A percentile compares a stretch with the other conserved stretches of the same genome.
Evolutionary conservation across 352 stramenopile species (phyloP).

Genomic region (Nannochloropsis limnetica): DNA sequence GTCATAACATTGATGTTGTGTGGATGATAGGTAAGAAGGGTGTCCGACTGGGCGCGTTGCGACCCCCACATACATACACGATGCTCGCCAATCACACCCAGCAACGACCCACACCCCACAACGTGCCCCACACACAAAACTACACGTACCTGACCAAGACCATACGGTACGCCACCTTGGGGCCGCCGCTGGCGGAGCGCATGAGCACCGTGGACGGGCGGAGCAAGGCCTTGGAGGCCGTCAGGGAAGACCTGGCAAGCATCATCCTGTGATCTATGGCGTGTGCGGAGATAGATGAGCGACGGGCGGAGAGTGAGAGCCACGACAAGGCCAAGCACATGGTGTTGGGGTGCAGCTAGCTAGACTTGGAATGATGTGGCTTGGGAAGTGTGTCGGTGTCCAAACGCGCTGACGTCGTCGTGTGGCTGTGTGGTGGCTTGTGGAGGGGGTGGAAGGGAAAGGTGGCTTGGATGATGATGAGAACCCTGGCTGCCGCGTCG

Average conservation of each 20-base stretch:
- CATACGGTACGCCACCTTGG: neutral
- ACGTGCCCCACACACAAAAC: neutral
- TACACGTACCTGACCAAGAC: constrained; percentile 17
- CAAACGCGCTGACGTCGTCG: neutral
- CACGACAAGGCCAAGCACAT: neutral
- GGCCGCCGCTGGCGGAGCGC: neutral
- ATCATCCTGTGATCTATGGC: neutral
- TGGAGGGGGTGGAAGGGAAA: neutral
- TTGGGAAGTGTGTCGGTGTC: neutral
- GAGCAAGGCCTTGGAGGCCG: neutral
- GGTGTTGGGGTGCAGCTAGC: neutral
- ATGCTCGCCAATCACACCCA: neutral
- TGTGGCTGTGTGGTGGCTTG: neutral
- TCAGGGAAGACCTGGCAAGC: neutral
- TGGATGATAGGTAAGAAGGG: neutral
- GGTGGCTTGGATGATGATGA: neutral
- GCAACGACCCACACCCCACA: neutral
- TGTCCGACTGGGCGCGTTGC: neutral
- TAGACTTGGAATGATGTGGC: neutral
- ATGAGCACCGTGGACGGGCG: neutral
- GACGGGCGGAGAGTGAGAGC: neutral
- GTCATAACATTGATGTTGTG: neutral
- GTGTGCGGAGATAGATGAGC: too few relatives aligned
- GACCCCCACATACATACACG: neutral
- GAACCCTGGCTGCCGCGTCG: neutral